Evolutionary conservation across 257 asterid genomes (phyloP), one percentile per base, ranked within the genome.

Genomic region (Solanum acaule): DNA sequence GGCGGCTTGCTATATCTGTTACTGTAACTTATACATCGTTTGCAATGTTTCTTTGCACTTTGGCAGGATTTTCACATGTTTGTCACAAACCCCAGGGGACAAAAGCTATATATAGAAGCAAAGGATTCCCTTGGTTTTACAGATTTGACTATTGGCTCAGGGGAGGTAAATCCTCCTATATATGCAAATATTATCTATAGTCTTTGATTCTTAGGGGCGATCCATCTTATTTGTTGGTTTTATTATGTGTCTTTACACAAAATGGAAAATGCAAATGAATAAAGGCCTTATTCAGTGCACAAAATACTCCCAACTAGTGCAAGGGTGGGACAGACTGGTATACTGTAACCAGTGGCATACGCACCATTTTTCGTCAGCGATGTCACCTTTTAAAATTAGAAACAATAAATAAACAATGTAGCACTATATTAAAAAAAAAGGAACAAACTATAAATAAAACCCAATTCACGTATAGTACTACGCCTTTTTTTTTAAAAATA

Each of bases 1-100:
- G 35, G 35, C 2, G 2, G 42, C 82, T 77, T 16, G 46, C 79
- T 34, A 35, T 20, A 15, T 63, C 56, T 59, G 22, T 31, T 68
- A 67, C 5, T 83, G 37, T 49, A 42, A 76, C 68, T 78, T 75
- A 85, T 88, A 79, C 86, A 76, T 86, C 20, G 82, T n/a, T 90
- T n/a, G 76, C 90, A 46, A 76, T 86, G 42, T 63, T 56, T 76
- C 72, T 93, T 84, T 83, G 9, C 78, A 29, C 61, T 78, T 86
- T 87, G 49, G 33, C 95, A 97, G 99, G 99, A 97, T 92, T 97
- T 97, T 89, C 93, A 96, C 93, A 90, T 97, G 95, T 92, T 96
- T 87, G 99, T 96, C 86, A 92, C 96, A 65, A 91, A 97, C 89
- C 98, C 99, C 40, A 91, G 87, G 94, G 94, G 93, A 87, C 96